Base-by-base conservation (phyloP, 2,329 filamentous ascomycete species). In the Fusarium domesticum region DNA sequence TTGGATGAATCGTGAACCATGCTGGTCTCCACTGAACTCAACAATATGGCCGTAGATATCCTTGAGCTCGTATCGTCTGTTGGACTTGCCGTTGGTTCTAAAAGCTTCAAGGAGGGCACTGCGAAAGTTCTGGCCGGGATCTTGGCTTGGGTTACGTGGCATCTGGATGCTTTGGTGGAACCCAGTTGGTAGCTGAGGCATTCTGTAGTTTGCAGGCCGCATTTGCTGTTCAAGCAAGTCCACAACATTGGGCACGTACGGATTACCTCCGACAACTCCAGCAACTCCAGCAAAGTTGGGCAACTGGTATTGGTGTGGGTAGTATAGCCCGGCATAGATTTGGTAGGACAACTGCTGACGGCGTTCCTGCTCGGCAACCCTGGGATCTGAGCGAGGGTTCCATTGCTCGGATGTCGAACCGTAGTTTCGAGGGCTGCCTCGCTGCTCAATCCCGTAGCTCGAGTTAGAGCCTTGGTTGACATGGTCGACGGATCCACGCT, bases 1-100 rank as follows among this genome's bases (percentile, higher is more conserved):
- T 63, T 98, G 93, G 47, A 98, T 96, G 65, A 96, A 96, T 1
- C 93, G 83, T 1, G 93, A 98, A 1, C 91, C 93, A 57, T 95
- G 86, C 64, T 97, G 93, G 62, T 98, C 93, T 14, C 93, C 92
- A 57, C 89, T 91, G 66, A 97, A 97, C 63, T 96, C 92, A 1
- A 95, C 90, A 30, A 97, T 81, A 60, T 95, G 83, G 42, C 80
- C 80, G 63, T 88, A 92, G 34, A 97, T 92, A 52, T 96, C 88
- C 76, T 88, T 91, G 8, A 98, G 74, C 58, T 96, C 90, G 60
- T 83, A 95, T 15, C 83, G 80, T 64, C 74, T 77, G 64, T 77
- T 89, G 0, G 79, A 80, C 65, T 90, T 95, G 54, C 76, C 78
- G 59, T 83, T 87, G 10, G 77, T 75, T 33, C 87, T 82, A 67